Conservation (phyloP, 768 basidiomycete genomes). For the Pleurotus tuber-regium region DNA sequence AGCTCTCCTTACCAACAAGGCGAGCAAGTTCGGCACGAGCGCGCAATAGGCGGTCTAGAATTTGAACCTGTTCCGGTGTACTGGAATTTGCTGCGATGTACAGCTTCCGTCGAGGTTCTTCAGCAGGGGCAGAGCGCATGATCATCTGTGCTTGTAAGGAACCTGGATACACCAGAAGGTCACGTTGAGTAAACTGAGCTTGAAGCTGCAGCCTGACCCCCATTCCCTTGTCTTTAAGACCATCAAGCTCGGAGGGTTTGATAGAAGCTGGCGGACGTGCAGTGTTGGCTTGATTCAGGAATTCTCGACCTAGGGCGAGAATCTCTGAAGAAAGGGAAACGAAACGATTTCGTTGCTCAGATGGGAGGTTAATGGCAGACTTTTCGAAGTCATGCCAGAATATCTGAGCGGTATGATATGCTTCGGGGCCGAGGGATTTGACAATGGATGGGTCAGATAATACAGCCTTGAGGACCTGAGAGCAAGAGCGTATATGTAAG, state of each 20-base stretch:
- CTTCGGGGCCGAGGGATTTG: slow-evolving; percentile 66
- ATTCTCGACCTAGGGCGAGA: slow-evolving; percentile 81
- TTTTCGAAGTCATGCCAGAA: slow-evolving; percentile 98
- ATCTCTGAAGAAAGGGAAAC: slow-evolving; percentile 91
- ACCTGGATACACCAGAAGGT: slow-evolving; percentile 78
- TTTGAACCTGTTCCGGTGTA: slow-evolving; percentile 68
- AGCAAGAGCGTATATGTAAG: slow-evolving; percentile 18
- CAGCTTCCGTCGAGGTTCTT: slow-evolving; percentile 76
- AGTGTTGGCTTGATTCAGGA: slow-evolving; percentile 65
- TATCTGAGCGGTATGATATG: slow-evolving; percentile 84
- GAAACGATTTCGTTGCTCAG: slow-evolving; percentile 73
- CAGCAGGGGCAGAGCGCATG: slow-evolving; percentile 82
- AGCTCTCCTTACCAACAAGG: slow-evolving; percentile 83
- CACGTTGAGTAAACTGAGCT: slow-evolving; percentile 72
- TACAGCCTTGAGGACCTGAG: slow-evolving; percentile 68
- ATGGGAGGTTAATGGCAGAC: slow-evolving; percentile 89
- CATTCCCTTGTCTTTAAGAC: slow-evolving; percentile 76
- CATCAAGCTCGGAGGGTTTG: slow-evolving; percentile 64
- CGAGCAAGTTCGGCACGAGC: slow-evolving; percentile 81
- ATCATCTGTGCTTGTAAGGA: slow-evolving; percentile 93
- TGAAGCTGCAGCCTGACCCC: slow-evolving; percentile 71
- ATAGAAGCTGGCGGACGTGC: slow-evolving; percentile 67
- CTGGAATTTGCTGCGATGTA: slow-evolving; percentile 83
- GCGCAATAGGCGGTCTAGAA: slow-evolving; percentile 72
- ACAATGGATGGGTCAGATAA: slow-evolving; percentile 67